Evolutionary conservation across 345 rosid species (phyloP), one percentile per base, ranked within the genome.

Genomic region (Anacardium occidentale): DNA sequence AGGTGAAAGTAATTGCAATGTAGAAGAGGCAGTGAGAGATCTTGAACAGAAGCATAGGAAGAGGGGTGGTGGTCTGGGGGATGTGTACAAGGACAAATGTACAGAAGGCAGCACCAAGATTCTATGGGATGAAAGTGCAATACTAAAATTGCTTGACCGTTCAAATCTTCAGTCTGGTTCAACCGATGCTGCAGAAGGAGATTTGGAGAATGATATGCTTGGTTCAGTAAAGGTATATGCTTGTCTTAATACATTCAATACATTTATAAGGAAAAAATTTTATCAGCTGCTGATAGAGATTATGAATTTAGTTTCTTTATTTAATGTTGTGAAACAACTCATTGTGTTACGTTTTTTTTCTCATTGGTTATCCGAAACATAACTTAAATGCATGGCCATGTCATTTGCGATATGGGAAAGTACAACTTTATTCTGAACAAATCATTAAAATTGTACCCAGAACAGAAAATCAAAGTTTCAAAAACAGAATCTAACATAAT

Each of bases 1-100:
- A 21, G 75, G 83, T 71, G 98, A 93, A 73, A 83, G 78, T 80
- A 84, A 83, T 74, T 76, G 68, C 82, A 75, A 69, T 77, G 81
- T 80, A 75, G 91, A 89, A 72, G 88, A 83, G 29, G 81, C 81
- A 40, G 68, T 83, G 26, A 66, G 85, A 66, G 97, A 91, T 83
- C 63, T 77, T 73, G 98, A 96, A 77, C 89, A 84, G 72, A 96
- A 91, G 87, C 90, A 80, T 70, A 85, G 96, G 84, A 96, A 91
- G 87, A 87, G 87, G 75, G 91, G 86, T 77, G 98, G 99, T 74
- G 98, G 97, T 64, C 84, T 96, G 21, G 99, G 99, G 77, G 97
- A 96, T 79, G 98, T 96, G 62, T 96, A 96, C 84, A 75, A 89
- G 80, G 98, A 93, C 86, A 96, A 90, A 85, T 96, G 98, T 83